A percentile compares a stretch with the other conserved stretches of the same genome.
These are phyloP conservation scores for Metarhizium sp. DNA, from an alignment of 2,329 filamentous ascomycete species.

Conservation along the genomic window DNA sequence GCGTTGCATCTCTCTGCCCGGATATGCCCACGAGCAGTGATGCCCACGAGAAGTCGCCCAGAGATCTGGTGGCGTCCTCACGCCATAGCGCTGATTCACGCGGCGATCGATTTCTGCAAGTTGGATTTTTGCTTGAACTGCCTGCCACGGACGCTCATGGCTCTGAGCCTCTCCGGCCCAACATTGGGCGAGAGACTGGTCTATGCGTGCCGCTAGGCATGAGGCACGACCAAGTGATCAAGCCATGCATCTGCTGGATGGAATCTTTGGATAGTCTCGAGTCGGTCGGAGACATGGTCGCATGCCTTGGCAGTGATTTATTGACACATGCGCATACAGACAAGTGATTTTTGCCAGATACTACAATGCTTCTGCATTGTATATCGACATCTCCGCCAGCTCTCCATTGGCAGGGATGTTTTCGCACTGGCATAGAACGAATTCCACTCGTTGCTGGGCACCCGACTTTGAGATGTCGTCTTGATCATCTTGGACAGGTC, in stretches of 20 bases:
- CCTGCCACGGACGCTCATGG: neutral
- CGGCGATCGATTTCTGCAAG: neutral
- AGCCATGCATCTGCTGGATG: neutral
- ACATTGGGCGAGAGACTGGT: neutral
- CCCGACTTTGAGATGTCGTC: constrained; percentile 45
- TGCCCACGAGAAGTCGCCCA: no score
- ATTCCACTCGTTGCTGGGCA: constrained; percentile 45
- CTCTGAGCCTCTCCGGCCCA: neutral
- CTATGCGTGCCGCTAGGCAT: neutral
- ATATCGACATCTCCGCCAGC: constrained; percentile 40
- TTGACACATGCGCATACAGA: neutral
- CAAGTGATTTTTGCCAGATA: constrained; percentile 23
- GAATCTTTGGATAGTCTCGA: neutral
- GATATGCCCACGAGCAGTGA: no score
- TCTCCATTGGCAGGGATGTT: constrained; percentile 40
- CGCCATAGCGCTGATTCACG: neutral
- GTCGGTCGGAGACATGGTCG: neutral
- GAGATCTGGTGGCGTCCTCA: neutral
- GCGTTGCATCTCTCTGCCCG: neutral
- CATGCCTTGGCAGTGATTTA: neutral
- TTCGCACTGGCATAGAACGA: constrained; percentile 48
- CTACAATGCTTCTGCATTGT: constrained; percentile 21
- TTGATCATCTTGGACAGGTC: constrained; percentile 41
- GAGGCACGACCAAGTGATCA: neutral
- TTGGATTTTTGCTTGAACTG: neutral